Base-by-base conservation (phyloP, 306 rosid genomes). In the Quercus dentata region DNA sequence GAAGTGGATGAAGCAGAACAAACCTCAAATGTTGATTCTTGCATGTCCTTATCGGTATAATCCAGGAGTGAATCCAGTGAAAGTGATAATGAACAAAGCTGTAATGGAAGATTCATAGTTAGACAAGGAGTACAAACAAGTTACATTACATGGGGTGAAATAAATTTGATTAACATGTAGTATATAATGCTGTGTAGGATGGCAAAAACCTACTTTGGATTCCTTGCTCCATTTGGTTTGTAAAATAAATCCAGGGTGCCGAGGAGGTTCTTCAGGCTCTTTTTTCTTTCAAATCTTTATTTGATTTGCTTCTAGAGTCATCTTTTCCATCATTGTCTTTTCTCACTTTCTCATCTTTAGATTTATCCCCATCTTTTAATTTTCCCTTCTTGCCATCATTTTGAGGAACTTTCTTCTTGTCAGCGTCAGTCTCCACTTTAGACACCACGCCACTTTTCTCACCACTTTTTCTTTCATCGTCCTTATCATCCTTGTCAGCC, bases 1-100 rank as follows among this genome's bases (percentile, higher is more conserved):
- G 2, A 21, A 31, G 35, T 63, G 72, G 28, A 71, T 21, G 62
- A 73, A 13, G 5, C 41, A 71, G 54, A 82, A 82, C 81, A 81
- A 28, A 93, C 98, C 99, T 95, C 98, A 85, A 93, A 89, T 17
- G 92, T 93, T 49, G 99, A 88, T 84, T 95, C 99, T 76, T 93
- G 97, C 52, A 90, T 85, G 84, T 95, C 96, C 86, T 95, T 95
- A 82, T 93, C 98, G 4, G 94, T 83, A 81, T 93, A 93, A 82
- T 91, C 98, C 87, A 95, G 80, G 78, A 93, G 89, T 1, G 94
- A 84, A 81, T 95, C 99, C 74, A 90, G 85, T 20, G 99, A 91
- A 68, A 93, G 85, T 68, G 98, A 91, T n/a, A 87, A 38, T 6
- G 97, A 87, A 6, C 97, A 92, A 41, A 89, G 82, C 99, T 95